Conservation (phyloP, 164 flowering plant genomes). For the Kingdonia uniflora region DNA sequence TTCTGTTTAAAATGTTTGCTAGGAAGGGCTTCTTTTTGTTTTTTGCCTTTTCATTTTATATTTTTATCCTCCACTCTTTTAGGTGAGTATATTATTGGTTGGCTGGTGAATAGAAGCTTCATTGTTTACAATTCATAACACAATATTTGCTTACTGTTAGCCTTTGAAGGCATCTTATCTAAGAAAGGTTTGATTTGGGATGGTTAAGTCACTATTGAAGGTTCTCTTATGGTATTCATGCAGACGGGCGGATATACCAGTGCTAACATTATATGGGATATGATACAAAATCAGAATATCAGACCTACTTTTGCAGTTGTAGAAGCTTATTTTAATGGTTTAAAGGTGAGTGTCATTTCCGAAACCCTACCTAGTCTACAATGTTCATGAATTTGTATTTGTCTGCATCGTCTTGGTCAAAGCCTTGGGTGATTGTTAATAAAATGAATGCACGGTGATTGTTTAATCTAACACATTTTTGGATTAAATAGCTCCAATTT, state of each 20-base stretch:
- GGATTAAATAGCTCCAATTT: background rate
- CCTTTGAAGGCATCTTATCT: background rate
- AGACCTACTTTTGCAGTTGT: slow-evolving; percentile 49
- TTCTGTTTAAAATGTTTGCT: no score
- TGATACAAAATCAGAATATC: slow-evolving; percentile 63
- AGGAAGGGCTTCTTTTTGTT: no score
- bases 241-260: slow-evolving; percentile 81
- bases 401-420: background rate
- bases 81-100: no score
- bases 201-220: no score
- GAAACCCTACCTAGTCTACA: background rate
- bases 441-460: no score
- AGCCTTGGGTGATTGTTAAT: background rate
- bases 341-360: slow-evolving; percentile 40
- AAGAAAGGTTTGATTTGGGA: no score
- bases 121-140: background rate
- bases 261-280: slow-evolving; percentile 90
- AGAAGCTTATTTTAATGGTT: slow-evolving; percentile 73
- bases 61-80: no score
- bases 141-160: background rate
- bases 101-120: no score
- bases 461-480: no score
- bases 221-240: slow-evolving; percentile 8
- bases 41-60: no score
- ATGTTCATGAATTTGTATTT: background rate